These are phyloP conservation scores for Rubia yunnanensis DNA, from an alignment of 257 asterid genomes.

Conservation along the genomic window DNA sequence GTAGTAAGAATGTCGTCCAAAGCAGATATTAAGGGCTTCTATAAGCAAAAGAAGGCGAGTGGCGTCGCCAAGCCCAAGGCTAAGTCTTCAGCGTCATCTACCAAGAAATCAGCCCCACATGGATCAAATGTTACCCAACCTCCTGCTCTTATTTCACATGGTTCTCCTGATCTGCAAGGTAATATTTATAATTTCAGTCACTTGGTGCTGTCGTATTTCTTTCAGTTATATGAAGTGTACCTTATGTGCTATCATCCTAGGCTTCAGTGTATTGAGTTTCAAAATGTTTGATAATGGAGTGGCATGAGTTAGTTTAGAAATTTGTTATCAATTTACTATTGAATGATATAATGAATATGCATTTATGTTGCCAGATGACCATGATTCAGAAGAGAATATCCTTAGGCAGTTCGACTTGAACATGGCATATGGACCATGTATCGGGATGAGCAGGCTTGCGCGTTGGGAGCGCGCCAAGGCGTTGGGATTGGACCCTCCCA, in stretches of 20 bases:
- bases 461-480: constrained; percentile 67
- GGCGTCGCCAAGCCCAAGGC: constrained; percentile 36
- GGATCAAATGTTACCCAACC: constrained; percentile 53
- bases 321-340: not conserved
- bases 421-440: constrained; percentile 77
- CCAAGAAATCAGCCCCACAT: constrained; percentile 39
- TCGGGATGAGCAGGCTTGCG: constrained; percentile 62
- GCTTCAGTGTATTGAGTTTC: not conserved
- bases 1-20: constrained; percentile 23
- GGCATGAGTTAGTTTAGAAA: not conserved
- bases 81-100: constrained; percentile 19
- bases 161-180: constrained; percentile 65
- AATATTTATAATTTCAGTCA: not conserved
- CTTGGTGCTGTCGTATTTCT: not conserved
- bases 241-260: not conserved
- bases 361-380: constrained; percentile 29
- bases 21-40: constrained; percentile 63
- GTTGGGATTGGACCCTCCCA: constrained; percentile 57
- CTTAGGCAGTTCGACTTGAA: constrained; percentile 74
- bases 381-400: constrained; percentile 46
- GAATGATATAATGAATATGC: not conserved
- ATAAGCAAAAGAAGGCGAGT: constrained; percentile 40
- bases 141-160: constrained; percentile 51
- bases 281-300: not conserved
- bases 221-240: not conserved